Evolutionary conservation across 441 rosid genomes (phyloP).

Genomic region (Aquilaria agallochum): DNA sequence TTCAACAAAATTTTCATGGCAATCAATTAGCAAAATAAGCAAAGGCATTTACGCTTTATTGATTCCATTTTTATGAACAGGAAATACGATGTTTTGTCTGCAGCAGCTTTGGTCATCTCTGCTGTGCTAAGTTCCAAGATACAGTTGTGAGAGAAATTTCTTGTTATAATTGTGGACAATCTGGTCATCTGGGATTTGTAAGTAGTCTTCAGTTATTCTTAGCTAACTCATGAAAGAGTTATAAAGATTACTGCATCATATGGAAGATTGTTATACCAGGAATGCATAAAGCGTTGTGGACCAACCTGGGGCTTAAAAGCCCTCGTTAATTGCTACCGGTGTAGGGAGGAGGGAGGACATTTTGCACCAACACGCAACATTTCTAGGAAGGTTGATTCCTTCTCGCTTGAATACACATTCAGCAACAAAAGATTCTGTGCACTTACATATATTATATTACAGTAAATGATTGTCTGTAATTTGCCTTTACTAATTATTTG

Average conservation of each 20-base stretch:
- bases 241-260: conserved; percentile 1
- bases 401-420: no score
- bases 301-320: not conserved
- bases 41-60: no score
- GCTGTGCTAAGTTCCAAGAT: conserved; percentile 18
- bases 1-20: no score
- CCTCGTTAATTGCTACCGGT: conserved; percentile 12
- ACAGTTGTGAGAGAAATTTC: conserved; percentile 11
- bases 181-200: conserved; percentile 26
- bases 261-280: conserved; percentile 11
- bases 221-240: not conserved
- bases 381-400: conserved; percentile 13
- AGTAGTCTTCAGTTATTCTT: conserved; percentile 8
- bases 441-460: no score
- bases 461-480: no score
- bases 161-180: conserved; percentile 29
- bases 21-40: no score
- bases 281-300: conserved; percentile 6
- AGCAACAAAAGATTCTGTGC: no score
- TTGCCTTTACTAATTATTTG: no score
- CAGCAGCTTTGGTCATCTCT: conserved; percentile 34
- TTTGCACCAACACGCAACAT: conserved; percentile 14
- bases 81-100: conserved; percentile 30
- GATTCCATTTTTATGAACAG: conserved; percentile 14
- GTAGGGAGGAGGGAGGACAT: conserved; percentile 24